Evolutionary conservation across 2,329 filamentous ascomycete genomes (phyloP).

Genomic region (Cercospora sp.): DNA sequence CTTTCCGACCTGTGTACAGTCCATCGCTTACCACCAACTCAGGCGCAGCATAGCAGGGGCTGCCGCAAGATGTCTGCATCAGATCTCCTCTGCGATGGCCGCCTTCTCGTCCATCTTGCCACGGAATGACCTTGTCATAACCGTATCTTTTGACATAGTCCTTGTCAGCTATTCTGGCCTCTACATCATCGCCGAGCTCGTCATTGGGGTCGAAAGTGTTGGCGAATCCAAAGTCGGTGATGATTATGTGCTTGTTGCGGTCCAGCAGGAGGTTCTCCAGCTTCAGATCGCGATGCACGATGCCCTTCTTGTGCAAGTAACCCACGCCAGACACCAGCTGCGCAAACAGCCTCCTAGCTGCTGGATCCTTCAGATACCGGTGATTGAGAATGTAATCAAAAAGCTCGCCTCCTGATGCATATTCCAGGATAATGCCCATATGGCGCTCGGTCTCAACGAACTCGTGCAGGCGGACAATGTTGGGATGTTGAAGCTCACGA

Average conservation of each 20-base stretch:
- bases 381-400: conserved; percentile 99
- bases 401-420: conserved; percentile 93
- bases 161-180: conserved; percentile 80
- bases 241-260: conserved; percentile 97
- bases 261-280: conserved; percentile 93
- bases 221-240: conserved; percentile 98
- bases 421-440: conserved; percentile 97
- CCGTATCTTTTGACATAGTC: conserved; percentile 84
- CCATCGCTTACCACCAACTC: conserved; percentile 97
- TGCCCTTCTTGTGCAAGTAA: conserved; percentile 97
- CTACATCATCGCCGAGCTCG: conserved; percentile 85
- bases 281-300: conserved; percentile 95
- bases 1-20: conserved; percentile 93
- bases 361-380: conserved; percentile 90
- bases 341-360: conserved; percentile 86
- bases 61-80: conserved; percentile 99
- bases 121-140: conserved; percentile 72
- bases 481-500: conserved; percentile 83
- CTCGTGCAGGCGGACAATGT: conserved; percentile 94
- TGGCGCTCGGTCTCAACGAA: conserved; percentile 98
- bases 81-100: conserved; percentile 77
- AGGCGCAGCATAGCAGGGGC: conserved; percentile 94
- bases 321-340: conserved; percentile 95
- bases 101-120: conserved; percentile 55
- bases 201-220: conserved; percentile 93